Conservation (phyloP, 1,284 basidiomycete genomes). For the Leucoagaricus sp. region DNA sequence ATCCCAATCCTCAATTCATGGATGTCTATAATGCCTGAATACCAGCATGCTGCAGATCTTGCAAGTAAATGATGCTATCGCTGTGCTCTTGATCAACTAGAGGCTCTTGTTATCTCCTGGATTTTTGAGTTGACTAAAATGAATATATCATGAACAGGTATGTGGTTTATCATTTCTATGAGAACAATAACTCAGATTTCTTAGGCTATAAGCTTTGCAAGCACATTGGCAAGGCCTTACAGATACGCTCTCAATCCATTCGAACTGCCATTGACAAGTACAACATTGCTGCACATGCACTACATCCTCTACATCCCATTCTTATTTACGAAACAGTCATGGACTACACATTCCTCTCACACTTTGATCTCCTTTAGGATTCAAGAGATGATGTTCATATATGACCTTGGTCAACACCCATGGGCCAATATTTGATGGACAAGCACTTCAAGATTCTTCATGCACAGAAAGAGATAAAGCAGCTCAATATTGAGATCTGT, state of each 20-base stretch:
- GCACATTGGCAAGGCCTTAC: slow-evolving; percentile 22
- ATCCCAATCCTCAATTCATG: not conserved
- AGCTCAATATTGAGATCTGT: slow-evolving; percentile 34
- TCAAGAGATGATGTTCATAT: slow-evolving; percentile 25
- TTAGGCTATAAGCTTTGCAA: too few species aligned
- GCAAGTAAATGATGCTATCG: too few species aligned
- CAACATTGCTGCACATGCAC: slow-evolving; percentile 19
- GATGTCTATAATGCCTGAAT: too few species aligned
- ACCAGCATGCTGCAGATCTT: too few species aligned
- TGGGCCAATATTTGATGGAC: slow-evolving; percentile 23
- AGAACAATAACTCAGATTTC: too few species aligned
- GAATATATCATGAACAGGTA: too few species aligned
- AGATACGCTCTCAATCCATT: slow-evolving; percentile 23
- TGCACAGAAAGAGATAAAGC: slow-evolving; percentile 32
- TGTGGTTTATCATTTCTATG: too few species aligned
- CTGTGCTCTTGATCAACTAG: not conserved
- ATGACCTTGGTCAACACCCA: slow-evolving; percentile 25
- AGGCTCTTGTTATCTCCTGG: not conserved
- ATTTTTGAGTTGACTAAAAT: slow-evolving; percentile 21
- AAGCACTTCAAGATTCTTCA: slow-evolving; percentile 30
- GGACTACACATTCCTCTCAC: slow-evolving; percentile 29
- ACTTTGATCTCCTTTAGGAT: slow-evolving; percentile 35
- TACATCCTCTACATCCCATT: slow-evolving; percentile 15
- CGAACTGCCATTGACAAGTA: slow-evolving; percentile 19
- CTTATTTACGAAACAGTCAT: slow-evolving; percentile 29